Conservation (phyloP, 768 basidiomycete genomes). For the Austroboletus eburneus region DNA sequence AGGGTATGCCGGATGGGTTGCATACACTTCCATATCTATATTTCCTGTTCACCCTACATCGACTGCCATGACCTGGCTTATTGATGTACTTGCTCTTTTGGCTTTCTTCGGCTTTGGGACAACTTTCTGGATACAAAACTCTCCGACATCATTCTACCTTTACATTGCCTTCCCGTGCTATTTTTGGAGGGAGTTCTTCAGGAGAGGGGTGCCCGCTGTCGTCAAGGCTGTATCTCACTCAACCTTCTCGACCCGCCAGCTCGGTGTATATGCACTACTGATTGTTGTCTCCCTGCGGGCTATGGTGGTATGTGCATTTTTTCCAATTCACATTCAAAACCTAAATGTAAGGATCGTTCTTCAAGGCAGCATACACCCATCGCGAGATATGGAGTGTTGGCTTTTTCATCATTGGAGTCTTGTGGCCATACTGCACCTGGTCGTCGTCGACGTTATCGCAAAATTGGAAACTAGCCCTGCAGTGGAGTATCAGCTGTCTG, state of each 20-base stretch:
- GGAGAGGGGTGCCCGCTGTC: conserved; percentile 20
- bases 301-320: conserved; percentile 61
- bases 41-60: conserved; percentile 33
- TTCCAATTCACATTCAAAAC: neutral
- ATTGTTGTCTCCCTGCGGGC: conserved; percentile 48
- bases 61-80: neutral
- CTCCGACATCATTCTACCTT: conserved; percentile 69
- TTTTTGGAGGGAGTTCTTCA: conserved; percentile 64
- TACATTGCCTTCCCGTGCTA: conserved; percentile 74
- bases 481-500: conserved; percentile 51
- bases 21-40: conserved; percentile 58
- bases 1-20: conserved; percentile 78
- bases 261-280: conserved; percentile 28
- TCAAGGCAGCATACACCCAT: conserved; percentile 67
- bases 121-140: conserved; percentile 57
- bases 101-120: conserved; percentile 38
- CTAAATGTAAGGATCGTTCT: neutral
- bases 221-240: conserved; percentile 13
- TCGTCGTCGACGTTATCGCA: conserved; percentile 28
- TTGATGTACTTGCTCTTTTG: conserved; percentile 27
- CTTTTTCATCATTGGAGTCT: conserved; percentile 51
- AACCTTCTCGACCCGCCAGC: conserved; percentile 19
- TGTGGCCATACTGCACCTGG: conserved; percentile 65
- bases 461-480: conserved; percentile 24
- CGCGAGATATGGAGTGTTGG: conserved; percentile 71